Percentiles rank a stretch among this genome's conserved stretches.
Evolutionary conservation across 306 rosid species (phyloP).

Genomic region (Parietaria judaica): DNA sequence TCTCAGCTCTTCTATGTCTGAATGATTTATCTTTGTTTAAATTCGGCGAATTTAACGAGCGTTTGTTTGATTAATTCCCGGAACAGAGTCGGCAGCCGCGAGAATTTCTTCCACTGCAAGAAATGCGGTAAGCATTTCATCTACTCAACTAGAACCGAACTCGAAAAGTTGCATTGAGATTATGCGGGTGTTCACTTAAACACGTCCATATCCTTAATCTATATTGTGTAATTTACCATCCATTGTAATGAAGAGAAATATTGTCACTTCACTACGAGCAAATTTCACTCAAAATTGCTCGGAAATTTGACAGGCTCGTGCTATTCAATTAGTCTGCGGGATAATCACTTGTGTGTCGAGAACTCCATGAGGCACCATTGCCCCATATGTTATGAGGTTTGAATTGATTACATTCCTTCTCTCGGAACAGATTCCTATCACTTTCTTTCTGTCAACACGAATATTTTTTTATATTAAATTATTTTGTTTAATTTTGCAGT

Average conservation of each 20-base stretch:
- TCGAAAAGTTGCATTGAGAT: no score
- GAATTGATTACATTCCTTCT: no score
- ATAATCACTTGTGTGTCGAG: slow-evolving; percentile 85
- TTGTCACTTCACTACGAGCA: no score
- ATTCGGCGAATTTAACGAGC: slow-evolving; percentile 10
- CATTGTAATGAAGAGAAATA: no score
- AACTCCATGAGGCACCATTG: slow-evolving; percentile 98
- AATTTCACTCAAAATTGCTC: no score
- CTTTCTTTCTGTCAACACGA: no score
- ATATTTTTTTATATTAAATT: no score
- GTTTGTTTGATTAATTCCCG: slow-evolving; percentile 18
- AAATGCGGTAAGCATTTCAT: slow-evolving; percentile 65
- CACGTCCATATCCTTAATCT: no score
- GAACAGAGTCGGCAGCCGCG: slow-evolving; percentile 82
- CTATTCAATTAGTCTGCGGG: slow-evolving; percentile 56
- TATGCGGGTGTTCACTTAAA: no score
- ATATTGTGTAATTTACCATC: no score
- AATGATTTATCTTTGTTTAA: background rate
- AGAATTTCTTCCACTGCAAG: slow-evolving; percentile 76
- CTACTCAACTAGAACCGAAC: background rate
- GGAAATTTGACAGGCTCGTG: slow-evolving; percentile 51
- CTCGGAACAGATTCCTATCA: no score
- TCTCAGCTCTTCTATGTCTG: background rate
- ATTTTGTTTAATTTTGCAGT: slow-evolving; percentile 32
- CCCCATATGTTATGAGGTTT: slow-evolving; percentile 94